Base-by-base conservation (phyloP, 139 green algal species). In the Chlamydomonas sp. region DNA sequence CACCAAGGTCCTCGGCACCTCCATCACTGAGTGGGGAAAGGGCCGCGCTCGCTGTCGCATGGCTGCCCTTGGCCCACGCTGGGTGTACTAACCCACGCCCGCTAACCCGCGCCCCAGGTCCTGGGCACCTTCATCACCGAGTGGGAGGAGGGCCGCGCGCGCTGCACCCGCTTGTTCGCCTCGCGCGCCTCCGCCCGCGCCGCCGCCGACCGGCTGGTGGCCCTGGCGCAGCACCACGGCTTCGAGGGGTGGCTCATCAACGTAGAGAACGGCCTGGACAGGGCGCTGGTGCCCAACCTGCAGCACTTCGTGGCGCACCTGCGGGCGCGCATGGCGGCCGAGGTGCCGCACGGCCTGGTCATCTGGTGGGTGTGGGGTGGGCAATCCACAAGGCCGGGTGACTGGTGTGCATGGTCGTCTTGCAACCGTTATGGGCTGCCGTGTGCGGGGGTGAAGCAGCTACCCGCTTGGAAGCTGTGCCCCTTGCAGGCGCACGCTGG, bases 211-310 rank as follows among this genome's bases (percentile, higher is more conserved):
- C 92, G 94, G 90, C 93, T 98, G 73, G 90, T 91, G 15, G 64
- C 71, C 58, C 81, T 98, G 59, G 94, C 95, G 2, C 17, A 18
- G 17, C 89, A 91, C 78, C 90, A 94, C 68, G 93, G 93, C 63
- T 98, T 98, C 91, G 96, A 98, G 60, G 96, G 96, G 60, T 98
- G 96, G 96, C 90, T 98, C 75, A 62, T 98, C 61, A 98, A 98
- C 91, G 96, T 98, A 64, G 96, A 98, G 91, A 97, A 97, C 85
- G 76, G 63, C 1, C 57, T 98, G 78, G 60, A 63, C 8, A 18
- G 7, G 3, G 58, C 14, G 18, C 72, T 88, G 77, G 49, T 91
- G 71, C 84, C 79, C 0, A 85, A 92, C 62, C 80, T 98, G 77
- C 74, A 95, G n/a, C 88, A 94, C 79, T 98, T 98, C 77, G 66